A percentile compares a stretch with the other conserved stretches of the same genome.
phyloP scores from a whole-genome alignment of 164 flowering plant genomes.

The Kingdonia uniflora region DNA sequence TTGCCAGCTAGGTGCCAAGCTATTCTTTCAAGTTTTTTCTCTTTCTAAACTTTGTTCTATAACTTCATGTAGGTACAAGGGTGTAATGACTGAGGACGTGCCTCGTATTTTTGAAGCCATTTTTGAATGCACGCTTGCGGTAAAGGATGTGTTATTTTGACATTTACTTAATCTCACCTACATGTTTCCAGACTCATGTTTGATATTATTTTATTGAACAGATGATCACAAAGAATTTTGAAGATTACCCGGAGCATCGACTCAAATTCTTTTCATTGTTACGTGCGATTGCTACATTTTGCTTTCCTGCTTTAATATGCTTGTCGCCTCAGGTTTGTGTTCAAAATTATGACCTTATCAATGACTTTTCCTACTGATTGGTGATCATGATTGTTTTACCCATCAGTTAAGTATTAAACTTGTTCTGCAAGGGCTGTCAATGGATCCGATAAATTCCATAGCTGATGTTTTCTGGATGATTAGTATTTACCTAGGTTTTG shows the following conservation, averaged over 20 bases:
- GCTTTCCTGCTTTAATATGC: constrained; percentile 83
- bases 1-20: no score
- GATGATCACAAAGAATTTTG: constrained; percentile 99
- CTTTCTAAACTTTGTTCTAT: no score
- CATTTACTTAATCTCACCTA: neutral
- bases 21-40: no score
- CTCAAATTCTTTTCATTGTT: constrained; percentile 91
- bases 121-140: constrained; percentile 95
- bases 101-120: constrained; percentile 96
- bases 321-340: constrained; percentile 75
- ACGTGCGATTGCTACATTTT: constrained; percentile 92
- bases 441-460: no score
- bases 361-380: no score
- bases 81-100: constrained; percentile 87
- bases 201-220: constrained; percentile 19
- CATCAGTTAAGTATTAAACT: no score
- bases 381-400: no score
- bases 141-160: constrained; percentile 12
- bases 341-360: no score
- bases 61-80: constrained; percentile 46
- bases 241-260: constrained; percentile 98
- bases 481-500: no score
- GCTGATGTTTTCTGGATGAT: no score
- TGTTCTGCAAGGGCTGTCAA: no score
- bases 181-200: constrained; percentile 6